Percentiles rank a stretch among this genome's conserved stretches.
phyloP scores from a whole-genome alignment of 2,329 filamentous ascomycete species.

The Colletotrichum lentis region DNA sequence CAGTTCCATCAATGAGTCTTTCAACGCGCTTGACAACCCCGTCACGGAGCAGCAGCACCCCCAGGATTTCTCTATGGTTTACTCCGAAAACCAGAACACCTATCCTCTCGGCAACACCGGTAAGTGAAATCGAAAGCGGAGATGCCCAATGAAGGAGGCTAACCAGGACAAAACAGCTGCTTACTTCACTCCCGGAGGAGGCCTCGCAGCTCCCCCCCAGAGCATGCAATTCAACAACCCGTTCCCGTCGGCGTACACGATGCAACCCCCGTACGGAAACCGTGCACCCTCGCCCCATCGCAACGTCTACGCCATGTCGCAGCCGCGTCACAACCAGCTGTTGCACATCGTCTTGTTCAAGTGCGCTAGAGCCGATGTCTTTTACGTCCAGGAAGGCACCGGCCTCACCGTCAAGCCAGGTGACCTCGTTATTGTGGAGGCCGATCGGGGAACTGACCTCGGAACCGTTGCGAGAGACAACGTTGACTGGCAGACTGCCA shows the following conservation, averaged over 20 bases:
- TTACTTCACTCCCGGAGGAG: constrained; percentile 50
- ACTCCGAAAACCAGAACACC: constrained; percentile 48
- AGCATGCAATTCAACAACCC: constrained; percentile 51
- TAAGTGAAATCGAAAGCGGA: constrained; percentile 44
- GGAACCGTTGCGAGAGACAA: constrained; percentile 91
- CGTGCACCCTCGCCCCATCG: constrained; percentile 69
- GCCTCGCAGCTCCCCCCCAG: constrained; percentile 47
- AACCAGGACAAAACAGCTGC: constrained; percentile 45
- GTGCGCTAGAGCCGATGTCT: constrained; percentile 92
- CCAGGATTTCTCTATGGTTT: constrained; percentile 55
- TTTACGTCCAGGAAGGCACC: constrained; percentile 95
- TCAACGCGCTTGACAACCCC: constrained; percentile 56
- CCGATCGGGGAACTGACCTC: constrained; percentile 93
- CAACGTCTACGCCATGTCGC: constrained; percentile 67
- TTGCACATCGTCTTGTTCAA: constrained; percentile 96
- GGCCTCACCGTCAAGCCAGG: constrained; percentile 89
- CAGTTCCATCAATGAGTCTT: constrained; percentile 65
- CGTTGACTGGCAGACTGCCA: constrained; percentile 86
- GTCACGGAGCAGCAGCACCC: constrained; percentile 54
- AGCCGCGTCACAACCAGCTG: constrained; percentile 71
- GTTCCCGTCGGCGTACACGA: constrained; percentile 58
- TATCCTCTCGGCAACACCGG: constrained; percentile 52
- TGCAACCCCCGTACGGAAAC: constrained; percentile 56
- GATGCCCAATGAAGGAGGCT: constrained; percentile 32
- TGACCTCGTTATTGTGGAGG: constrained; percentile 96